A percentile compares a stretch with the other conserved stretches of the same genome.
Conservation (phyloP, 192 early-diverging fungal species). For the Gaertneriomyces semiglobifer region DNA sequence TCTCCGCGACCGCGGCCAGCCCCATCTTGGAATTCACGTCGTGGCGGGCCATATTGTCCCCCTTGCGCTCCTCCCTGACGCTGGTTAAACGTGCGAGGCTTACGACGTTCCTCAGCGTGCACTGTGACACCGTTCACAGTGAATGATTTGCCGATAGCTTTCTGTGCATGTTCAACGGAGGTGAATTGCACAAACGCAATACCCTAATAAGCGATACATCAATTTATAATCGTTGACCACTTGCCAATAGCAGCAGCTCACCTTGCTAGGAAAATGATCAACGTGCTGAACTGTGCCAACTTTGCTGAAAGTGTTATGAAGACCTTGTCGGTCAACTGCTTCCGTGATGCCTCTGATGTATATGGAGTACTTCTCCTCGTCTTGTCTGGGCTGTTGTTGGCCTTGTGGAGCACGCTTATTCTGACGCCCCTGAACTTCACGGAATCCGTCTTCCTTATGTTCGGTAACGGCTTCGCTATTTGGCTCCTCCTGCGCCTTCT, state of each 20-base stretch:
- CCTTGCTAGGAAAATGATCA: conserved; percentile 54
- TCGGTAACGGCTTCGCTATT: conserved; percentile 15
- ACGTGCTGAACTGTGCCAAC: conserved; percentile 61
- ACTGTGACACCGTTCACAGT: conserved; percentile 44
- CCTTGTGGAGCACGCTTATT: conserved; percentile 19
- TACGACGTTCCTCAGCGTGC: conserved; percentile 49
- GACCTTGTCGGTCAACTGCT: conserved; percentile 42
- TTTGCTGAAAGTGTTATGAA: conserved; percentile 55
- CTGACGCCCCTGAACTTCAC: conserved; percentile 40
- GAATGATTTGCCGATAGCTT: conserved; percentile 57
- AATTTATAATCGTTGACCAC: not conserved
- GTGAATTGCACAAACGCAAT: conserved; percentile 72
- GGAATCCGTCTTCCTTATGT: conserved; percentile 31
- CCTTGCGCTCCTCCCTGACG: conserved; percentile 1
- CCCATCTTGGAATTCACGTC: conserved; percentile 20
- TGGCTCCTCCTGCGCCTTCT: conserved; percentile 7
- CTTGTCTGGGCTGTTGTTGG: conserved; percentile 18
- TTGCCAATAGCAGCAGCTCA: conserved; percentile 13
- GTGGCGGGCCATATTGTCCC: conserved; percentile 17
- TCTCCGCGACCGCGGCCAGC: conserved; percentile 19
- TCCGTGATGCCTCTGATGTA: conserved; percentile 62
- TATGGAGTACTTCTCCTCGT: conserved; percentile 52
- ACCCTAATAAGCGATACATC: conserved; percentile 11
- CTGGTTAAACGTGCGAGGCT: conserved; percentile 19
- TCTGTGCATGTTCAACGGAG: conserved; percentile 53